These are phyloP conservation scores for Talaromyces verruculosus DNA, from an alignment of 2,329 filamentous ascomycete species.

Conservation along the genomic window DNA sequence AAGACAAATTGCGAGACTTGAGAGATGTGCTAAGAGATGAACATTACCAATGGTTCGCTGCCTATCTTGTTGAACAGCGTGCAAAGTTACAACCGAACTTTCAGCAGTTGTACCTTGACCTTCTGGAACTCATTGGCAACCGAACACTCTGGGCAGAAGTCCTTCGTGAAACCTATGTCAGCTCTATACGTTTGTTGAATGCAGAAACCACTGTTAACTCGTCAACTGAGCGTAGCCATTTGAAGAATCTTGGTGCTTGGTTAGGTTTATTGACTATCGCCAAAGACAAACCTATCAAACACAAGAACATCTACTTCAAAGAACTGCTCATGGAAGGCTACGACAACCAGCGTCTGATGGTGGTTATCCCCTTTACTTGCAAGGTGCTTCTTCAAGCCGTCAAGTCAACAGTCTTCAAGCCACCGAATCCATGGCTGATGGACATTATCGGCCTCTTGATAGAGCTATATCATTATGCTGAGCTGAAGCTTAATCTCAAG, in stretches of 20 bases:
- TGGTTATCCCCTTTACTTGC: slow-evolving; percentile 96
- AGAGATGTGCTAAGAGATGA: slow-evolving; percentile 73
- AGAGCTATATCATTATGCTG: slow-evolving; percentile 89
- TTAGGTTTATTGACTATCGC: slow-evolving; percentile 90
- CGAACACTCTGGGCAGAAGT: slow-evolving; percentile 80
- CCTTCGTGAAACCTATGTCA: slow-evolving; percentile 87
- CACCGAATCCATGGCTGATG: slow-evolving; percentile 97
- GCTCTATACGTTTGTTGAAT: slow-evolving; percentile 83
- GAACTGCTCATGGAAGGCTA: slow-evolving; percentile 91
- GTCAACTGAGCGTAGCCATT: slow-evolving; percentile 76
- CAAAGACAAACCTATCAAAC: slow-evolving; percentile 90
- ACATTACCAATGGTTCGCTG: slow-evolving; percentile 95
- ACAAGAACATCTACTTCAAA: slow-evolving; percentile 96
- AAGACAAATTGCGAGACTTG: slow-evolving; percentile 79
- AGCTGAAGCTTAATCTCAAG: slow-evolving; percentile 93
- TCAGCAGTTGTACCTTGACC: slow-evolving; percentile 85
- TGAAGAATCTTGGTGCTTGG: slow-evolving; percentile 94
- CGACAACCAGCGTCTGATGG: slow-evolving; percentile 83
- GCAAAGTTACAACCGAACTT: slow-evolving; percentile 98
- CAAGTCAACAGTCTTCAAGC: slow-evolving; percentile 83
- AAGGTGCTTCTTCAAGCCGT: slow-evolving; percentile 86
- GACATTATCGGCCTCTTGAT: slow-evolving; percentile 89
- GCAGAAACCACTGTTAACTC: slow-evolving; percentile 83
- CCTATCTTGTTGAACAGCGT: slow-evolving; percentile 90
- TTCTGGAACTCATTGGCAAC: slow-evolving; percentile 80